Evolutionary conservation across 768 basidiomycete species (phyloP).

Genomic region (Mycena crocata): DNA sequence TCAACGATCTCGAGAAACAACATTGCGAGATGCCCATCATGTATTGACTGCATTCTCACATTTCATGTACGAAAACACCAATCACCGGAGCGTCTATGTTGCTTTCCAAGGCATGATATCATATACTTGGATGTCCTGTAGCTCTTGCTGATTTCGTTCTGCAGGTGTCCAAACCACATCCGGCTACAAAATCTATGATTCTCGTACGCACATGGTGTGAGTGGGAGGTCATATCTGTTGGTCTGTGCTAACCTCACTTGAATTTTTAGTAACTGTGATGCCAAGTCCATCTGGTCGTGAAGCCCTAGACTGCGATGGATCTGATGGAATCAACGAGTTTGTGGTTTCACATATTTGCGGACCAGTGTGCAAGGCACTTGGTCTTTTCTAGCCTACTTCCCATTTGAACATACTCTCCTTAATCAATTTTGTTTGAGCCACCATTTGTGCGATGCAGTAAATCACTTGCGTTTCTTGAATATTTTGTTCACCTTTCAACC

Average conservation of each 20-base stretch:
- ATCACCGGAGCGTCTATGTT: neutral
- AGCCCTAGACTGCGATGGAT: neutral
- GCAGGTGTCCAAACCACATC: neutral
- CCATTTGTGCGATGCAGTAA: no score
- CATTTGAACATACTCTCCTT: no score
- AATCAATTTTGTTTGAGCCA: no score
- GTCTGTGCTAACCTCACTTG: no score
- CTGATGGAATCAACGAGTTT: neutral
- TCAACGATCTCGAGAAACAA: neutral
- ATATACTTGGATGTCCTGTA: neutral
- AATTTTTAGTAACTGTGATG: neutral
- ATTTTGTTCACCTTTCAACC: no score
- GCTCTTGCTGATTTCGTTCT: neutral
- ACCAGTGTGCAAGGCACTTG: neutral
- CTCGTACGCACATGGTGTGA: neutral
- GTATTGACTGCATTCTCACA: conserved; percentile 2
- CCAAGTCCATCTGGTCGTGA: neutral
- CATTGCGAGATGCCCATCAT: neutral
- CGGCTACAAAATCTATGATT: neutral
- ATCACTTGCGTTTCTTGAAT: no score
- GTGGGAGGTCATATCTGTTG: neutral
- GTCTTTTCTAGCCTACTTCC: neutral
- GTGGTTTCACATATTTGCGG: neutral
- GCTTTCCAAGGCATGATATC: neutral
- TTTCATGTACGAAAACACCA: conserved; percentile 1